phyloP scores from a whole-genome alignment of 768 basidiomycete genomes.

The Rhizopogon vulgaris region DNA sequence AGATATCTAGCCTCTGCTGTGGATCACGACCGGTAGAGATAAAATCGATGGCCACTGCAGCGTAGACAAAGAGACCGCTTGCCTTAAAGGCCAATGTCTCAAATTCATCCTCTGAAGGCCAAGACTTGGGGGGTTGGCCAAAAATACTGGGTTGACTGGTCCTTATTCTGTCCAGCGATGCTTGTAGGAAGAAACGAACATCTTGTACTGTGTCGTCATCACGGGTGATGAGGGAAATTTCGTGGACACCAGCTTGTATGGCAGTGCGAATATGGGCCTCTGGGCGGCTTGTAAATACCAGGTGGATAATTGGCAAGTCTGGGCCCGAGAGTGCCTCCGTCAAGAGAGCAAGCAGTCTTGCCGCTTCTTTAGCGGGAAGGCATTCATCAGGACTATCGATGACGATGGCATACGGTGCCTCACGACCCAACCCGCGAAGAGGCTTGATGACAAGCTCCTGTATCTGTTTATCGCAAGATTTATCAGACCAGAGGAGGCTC shows the following conservation, averaged over 20 bases:
- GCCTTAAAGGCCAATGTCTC: slow-evolving; percentile 7
- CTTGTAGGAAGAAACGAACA: slow-evolving; percentile 8
- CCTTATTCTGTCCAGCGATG: slow-evolving; percentile 8
- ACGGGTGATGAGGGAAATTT: background rate
- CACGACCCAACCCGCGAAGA: background rate
- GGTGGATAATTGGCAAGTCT: background rate
- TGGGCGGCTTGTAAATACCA: background rate
- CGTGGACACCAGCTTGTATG: slow-evolving; percentile 3
- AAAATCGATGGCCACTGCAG: slow-evolving; percentile 11
- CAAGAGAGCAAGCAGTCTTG: slow-evolving; percentile 3
- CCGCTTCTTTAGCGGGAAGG: slow-evolving; percentile 3
- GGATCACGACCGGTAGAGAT: background rate
- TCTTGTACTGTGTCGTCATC: slow-evolving; percentile 7
- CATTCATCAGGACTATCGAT: slow-evolving; percentile 8
- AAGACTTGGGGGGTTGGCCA: background rate
- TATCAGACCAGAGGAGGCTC: background rate
- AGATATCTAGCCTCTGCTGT: background rate
- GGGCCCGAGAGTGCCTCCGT: slow-evolving; percentile 5
- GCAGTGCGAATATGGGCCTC: background rate
- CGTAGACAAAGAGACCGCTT: slow-evolving; percentile 11
- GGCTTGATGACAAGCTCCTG: slow-evolving; percentile 11
- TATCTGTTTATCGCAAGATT: slow-evolving; percentile 4
- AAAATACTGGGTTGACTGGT: background rate
- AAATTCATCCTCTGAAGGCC: slow-evolving; percentile 11
- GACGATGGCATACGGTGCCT: background rate